Evolutionary conservation across 495 filamentous ascomycete species (phyloP).

Genomic region (Pyrenula aspistea): DNA sequence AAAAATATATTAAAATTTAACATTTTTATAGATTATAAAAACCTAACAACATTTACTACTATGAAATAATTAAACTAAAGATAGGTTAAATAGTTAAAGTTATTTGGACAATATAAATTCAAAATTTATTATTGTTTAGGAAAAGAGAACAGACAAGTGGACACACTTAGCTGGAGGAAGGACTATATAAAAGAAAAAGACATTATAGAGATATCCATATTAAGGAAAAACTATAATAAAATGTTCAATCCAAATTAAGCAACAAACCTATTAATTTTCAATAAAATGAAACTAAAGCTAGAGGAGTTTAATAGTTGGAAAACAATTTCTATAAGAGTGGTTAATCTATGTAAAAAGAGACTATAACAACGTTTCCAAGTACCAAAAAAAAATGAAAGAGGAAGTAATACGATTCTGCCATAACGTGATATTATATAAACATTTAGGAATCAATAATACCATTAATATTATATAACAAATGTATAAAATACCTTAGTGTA

Average conservation of each 20-base stretch:
- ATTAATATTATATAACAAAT: conserved; percentile 6
- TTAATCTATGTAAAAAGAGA: no score
- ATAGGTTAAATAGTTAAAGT: conserved; percentile 5
- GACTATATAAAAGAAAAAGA: conserved; percentile 3
- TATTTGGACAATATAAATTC: conserved; percentile 5
- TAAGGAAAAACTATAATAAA: neutral
- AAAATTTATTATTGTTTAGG: conserved; percentile 2
- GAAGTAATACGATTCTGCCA: conserved; percentile 2
- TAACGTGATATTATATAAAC: neutral
- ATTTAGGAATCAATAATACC: conserved; percentile 2
- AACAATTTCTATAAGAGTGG: no score
- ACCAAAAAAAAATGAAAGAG: conserved; percentile 1
- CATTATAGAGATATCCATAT: neutral
- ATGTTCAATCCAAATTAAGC: neutral
- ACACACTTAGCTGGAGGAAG: neutral
- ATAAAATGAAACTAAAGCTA: neutral
- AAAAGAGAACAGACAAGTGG: conserved; percentile 1
- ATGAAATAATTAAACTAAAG: conserved; percentile 1
- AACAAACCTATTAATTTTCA: neutral
- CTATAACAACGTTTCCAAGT: neutral
- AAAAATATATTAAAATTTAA: conserved; percentile 4
- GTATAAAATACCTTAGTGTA: conserved; percentile 1
- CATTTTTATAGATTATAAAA: conserved; percentile 4
- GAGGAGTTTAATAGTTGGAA: no score
- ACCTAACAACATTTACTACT: conserved; percentile 7